Evolutionary conservation across 1,284 basidiomycete species (phyloP).

Genomic region (Wolfiporia cocos): DNA sequence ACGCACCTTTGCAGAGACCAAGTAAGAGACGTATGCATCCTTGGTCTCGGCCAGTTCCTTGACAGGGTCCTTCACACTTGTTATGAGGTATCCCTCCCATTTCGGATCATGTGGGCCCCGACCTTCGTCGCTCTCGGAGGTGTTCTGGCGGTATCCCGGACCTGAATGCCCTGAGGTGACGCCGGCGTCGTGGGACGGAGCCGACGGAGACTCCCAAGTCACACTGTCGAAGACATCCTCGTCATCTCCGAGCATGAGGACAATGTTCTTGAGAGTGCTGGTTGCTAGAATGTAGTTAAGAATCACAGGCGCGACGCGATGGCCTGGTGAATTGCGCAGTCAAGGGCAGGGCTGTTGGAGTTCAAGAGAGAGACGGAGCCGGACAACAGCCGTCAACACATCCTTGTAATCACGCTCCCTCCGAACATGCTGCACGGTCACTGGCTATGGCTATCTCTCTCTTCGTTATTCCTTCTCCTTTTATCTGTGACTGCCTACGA

Average conservation of each 20-base stretch:
- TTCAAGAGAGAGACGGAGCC: conserved; percentile 1
- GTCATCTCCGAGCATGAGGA: conserved; percentile 67
- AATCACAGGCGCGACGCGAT: background rate
- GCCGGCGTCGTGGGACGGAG: conserved; percentile 39
- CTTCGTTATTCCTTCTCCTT: conserved; percentile 13
- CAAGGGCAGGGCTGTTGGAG: conserved; percentile 3
- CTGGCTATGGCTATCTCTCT: conserved; percentile 18
- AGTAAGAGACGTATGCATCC: conserved; percentile 94
- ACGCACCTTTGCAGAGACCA: conserved; percentile 85
- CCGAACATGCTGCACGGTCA: conserved; percentile 25
- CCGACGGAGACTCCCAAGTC: conserved; percentile 74
- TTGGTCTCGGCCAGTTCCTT: conserved; percentile 96
- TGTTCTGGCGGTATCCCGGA: conserved; percentile 75
- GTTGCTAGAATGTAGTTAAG: conserved; percentile 4
- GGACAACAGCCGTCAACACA: conserved; percentile 23
- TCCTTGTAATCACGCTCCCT: conserved; percentile 11
- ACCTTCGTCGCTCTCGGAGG: conserved; percentile 54
- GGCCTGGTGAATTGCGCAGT: conserved; percentile 8
- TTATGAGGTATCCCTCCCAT: conserved; percentile 87
- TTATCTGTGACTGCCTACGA: conserved; percentile 44
- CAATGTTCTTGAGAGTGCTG: conserved; percentile 1
- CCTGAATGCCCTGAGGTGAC: conserved; percentile 37
- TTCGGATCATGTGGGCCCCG: conserved; percentile 68
- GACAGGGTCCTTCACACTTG: conserved; percentile 85
- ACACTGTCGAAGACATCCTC: conserved; percentile 84